phyloP scores from a whole-genome alignment of 345 rosid species.

The Gossypium herbaceum region DNA sequence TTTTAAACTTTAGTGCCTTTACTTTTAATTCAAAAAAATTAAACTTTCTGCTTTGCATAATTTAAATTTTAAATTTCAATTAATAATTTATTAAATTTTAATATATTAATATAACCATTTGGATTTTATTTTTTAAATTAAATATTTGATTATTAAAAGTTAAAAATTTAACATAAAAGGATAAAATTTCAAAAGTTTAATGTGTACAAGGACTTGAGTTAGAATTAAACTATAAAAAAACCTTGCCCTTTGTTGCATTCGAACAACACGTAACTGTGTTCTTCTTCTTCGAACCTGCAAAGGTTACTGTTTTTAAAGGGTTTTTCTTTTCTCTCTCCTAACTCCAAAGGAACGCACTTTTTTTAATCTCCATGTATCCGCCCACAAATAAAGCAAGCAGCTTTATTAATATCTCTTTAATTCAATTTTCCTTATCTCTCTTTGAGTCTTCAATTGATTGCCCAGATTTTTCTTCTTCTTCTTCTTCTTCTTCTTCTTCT shows the following conservation, averaged over 20 bases:
- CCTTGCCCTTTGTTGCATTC: neutral
- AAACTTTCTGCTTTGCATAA: too few species aligned
- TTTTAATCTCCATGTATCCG: neutral
- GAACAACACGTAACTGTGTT: neutral
- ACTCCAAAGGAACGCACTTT: conserved; percentile 1
- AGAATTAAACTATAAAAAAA: too few species aligned
- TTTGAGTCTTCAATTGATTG: neutral
- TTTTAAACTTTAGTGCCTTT: too few species aligned
- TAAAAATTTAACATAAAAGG: too few species aligned
- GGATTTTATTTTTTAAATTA: too few species aligned
- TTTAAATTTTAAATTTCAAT: too few species aligned
- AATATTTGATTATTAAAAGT: too few species aligned
- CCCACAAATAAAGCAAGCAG: neutral
- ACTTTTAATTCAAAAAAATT: too few species aligned
- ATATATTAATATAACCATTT: too few species aligned
- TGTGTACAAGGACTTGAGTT: too few species aligned
- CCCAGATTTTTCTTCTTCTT: neutral
- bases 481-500: neutral
- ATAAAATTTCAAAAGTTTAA: too few species aligned
- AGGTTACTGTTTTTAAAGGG: neutral
- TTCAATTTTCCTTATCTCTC: neutral
- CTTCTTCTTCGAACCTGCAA: neutral
- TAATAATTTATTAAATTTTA: too few species aligned
- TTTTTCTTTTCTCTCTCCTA: neutral
- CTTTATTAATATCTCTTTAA: neutral